These are phyloP conservation scores for Trichoderma sp. DNA, from an alignment of 2,329 filamentous ascomycete genomes.

Conservation along the genomic window DNA sequence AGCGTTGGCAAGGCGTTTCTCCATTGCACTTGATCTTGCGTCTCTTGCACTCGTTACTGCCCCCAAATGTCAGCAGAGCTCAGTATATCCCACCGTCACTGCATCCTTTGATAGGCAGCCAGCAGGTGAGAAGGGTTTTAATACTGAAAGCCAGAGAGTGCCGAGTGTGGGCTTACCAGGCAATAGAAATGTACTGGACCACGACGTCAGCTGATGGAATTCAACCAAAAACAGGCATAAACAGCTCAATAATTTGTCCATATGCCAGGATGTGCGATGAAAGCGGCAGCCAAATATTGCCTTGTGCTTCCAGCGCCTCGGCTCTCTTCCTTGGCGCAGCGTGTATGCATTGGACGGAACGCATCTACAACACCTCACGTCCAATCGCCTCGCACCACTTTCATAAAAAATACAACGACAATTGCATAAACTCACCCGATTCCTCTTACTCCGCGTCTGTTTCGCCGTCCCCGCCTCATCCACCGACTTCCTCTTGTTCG, in stretches of 20 bases:
- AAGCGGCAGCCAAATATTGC: not conserved
- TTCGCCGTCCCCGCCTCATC: slow-evolving; percentile 47
- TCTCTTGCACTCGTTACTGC: slow-evolving; percentile 70
- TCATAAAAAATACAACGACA: not conserved
- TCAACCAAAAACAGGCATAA: not conserved
- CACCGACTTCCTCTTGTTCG: slow-evolving; percentile 39
- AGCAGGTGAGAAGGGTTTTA: not conserved
- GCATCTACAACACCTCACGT: not conserved
- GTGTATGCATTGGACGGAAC: not conserved
- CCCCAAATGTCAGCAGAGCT: slow-evolving; percentile 6
- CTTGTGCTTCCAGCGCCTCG: not conserved
- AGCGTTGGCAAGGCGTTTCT: slow-evolving; percentile 64
- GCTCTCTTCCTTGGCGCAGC: not conserved
- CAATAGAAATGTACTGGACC: slow-evolving; percentile 57
- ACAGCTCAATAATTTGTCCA: not conserved
- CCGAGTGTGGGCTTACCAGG: slow-evolving; percentile 46
- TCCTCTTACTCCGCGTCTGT: slow-evolving; percentile 59
- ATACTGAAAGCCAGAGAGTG: not conserved
- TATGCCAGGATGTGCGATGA: not conserved
- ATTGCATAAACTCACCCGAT: slow-evolving; percentile 47
- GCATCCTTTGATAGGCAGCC: not conserved
- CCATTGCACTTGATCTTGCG: slow-evolving; percentile 75
- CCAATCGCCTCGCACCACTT: not conserved
- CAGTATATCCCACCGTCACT: not conserved
- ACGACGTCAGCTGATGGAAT: not conserved